These are phyloP conservation scores for Geranomyces variabilis DNA, from an alignment of 192 early-diverging fungal genomes.

Conservation along the genomic window DNA sequence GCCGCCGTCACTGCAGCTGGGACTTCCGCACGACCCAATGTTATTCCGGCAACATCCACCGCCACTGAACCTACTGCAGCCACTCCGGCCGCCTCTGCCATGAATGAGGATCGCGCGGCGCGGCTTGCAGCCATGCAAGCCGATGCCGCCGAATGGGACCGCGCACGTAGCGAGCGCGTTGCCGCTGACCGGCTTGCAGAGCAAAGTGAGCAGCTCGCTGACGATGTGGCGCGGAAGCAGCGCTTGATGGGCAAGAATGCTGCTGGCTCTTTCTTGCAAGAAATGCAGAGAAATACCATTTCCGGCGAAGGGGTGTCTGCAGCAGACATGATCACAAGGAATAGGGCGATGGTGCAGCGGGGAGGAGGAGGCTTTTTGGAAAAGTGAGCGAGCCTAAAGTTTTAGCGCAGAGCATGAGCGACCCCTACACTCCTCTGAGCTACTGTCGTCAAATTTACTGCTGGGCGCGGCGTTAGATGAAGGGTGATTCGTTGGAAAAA, in stretches of 20 bases:
- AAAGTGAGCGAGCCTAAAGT: background rate
- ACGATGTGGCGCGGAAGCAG: constrained; percentile 34
- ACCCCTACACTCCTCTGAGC: no score
- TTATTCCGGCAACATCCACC: background rate
- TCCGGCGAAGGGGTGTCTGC: constrained; percentile 17
- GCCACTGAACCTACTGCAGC: constrained; percentile 6
- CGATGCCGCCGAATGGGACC: constrained; percentile 42
- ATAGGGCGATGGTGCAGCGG: constrained; percentile 43
- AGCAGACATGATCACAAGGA: constrained; percentile 49
- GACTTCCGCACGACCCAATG: no score
- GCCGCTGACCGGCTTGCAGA: constrained; percentile 29
- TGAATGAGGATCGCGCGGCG: constrained; percentile 31
- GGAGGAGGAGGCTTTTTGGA: constrained; percentile 31
- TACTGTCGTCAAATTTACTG: no score
- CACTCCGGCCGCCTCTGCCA: background rate
- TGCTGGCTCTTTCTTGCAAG: constrained; percentile 33
- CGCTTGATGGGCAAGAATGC: constrained; percentile 19
- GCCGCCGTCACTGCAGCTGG: constrained; percentile 1
- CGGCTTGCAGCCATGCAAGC: constrained; percentile 43
- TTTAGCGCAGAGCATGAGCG: no score
- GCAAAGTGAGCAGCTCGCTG: constrained; percentile 35
- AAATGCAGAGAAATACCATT: constrained; percentile 24
- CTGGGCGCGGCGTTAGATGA: no score
- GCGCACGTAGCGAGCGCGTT: constrained; percentile 30
- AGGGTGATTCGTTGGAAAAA: no score